Evolutionary conservation across 306 rosid species (phyloP), one percentile per base, ranked within the genome.

Genomic region (Cicer bijugum): DNA sequence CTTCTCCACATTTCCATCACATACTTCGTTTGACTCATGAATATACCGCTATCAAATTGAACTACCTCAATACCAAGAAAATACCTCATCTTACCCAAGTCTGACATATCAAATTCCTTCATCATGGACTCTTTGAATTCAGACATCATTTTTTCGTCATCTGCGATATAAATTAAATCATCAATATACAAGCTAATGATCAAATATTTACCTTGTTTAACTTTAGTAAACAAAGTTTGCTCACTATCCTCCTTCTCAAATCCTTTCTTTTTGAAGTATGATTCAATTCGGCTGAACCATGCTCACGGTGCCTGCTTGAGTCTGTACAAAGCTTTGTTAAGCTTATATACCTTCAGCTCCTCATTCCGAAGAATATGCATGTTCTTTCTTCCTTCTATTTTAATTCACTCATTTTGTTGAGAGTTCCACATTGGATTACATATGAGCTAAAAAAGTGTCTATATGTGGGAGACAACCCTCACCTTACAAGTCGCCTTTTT

Each of bases 311-410:
- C 58, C 58, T 52, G 28, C 58, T 52, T 52, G 23, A 52, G 28
- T 15, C 28, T 0, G 28, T 23, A 23, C 28, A 23, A 23, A 23
- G 28, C 28, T 23, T 23, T 23, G 28, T 23, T 23, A 47, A 47
- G 53, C 53, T 47, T 47, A 47, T 47, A 47, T 47, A 47, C 53
- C 53, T 47, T 47, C 3, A 19, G 1, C 20, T 17, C 42, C 28
- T 67, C 39, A 42, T 67, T 68, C 43, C n/a, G 12, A 62, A 40
- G 61, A 60, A 50, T 9, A 19, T 10, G 44, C 5, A 10, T 45
- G 10, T 58, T 33, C 46, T 70, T 57, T 63, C 44, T 60, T 65
- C 28, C 43, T 67, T 56, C 12, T 8, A 46, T 66, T 76, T 48
- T 35, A 19, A 19, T 55, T 76, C 44, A 38, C 47, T 45, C 11